phyloP scores from a whole-genome alignment of 148 eudicot genomes.

The Camellia sinensis region DNA sequence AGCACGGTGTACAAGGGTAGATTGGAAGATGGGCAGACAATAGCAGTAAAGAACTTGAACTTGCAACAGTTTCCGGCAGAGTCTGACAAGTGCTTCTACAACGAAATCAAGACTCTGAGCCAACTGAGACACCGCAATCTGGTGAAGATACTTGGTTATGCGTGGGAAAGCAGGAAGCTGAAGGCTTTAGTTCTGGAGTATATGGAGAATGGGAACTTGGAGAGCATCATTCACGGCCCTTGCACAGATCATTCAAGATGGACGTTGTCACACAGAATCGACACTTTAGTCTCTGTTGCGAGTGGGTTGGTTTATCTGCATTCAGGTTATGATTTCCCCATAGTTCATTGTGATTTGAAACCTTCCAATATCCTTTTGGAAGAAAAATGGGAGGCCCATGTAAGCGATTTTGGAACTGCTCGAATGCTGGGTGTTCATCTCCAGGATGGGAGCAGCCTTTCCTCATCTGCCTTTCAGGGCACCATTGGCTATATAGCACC shows the following conservation, averaged over 20 bases:
- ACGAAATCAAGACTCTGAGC: constrained; percentile 65
- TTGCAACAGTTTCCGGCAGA: constrained; percentile 61
- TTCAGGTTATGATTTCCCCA: constrained; percentile 69
- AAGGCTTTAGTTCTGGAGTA: constrained; percentile 79
- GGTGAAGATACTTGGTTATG: constrained; percentile 83
- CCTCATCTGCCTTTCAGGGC: constrained; percentile 72
- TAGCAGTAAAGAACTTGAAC: constrained; percentile 76
- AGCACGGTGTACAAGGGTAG: constrained; percentile 82
- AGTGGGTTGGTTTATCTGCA: constrained; percentile 80
- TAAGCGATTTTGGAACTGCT: constrained; percentile 93
- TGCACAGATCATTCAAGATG: constrained; percentile 37
- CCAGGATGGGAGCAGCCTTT: constrained; percentile 35
- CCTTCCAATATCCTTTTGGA: constrained; percentile 91
- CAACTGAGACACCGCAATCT: constrained; percentile 75
- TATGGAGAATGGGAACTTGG: constrained; percentile 93
- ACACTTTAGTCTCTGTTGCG: constrained; percentile 53
- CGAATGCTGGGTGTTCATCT: constrained; percentile 68
- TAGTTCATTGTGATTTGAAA: constrained; percentile 89
- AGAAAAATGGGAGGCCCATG: constrained; percentile 65
- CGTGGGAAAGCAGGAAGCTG: constrained; percentile 80
- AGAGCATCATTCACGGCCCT: constrained; percentile 55
- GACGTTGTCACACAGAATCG: constrained; percentile 53
- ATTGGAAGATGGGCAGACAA: constrained; percentile 44
- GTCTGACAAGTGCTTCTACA: constrained; percentile 66
- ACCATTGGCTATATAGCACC: constrained; percentile 96